Evolutionary conservation across 2,329 filamentous ascomycete genomes (phyloP).

Genomic region (Didymella keratinophila): DNA sequence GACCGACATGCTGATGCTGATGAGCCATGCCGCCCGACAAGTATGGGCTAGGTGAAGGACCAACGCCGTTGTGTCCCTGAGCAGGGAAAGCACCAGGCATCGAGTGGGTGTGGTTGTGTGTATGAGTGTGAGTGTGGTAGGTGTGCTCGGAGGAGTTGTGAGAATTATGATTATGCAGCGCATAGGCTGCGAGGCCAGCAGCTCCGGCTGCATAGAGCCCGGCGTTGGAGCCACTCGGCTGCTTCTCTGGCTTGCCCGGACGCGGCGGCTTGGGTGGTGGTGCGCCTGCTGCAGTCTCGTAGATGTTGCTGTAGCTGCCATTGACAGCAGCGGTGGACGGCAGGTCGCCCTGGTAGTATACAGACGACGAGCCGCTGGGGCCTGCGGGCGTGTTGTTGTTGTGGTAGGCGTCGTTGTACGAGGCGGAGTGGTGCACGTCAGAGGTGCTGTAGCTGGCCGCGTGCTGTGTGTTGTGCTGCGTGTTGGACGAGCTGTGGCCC

Average conservation of each 20-base stretch:
- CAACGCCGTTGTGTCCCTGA: constrained; percentile 26
- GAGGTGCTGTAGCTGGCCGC: constrained; percentile 35
- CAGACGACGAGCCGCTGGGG: constrained; percentile 23
- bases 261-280: constrained; percentile 47
- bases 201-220: constrained; percentile 57
- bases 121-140: constrained; percentile 46
- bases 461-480: constrained; percentile 35
- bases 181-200: constrained; percentile 58
- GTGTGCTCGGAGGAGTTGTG: constrained; percentile 25
- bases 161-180: constrained; percentile 52
- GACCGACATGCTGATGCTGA: constrained; percentile 62
- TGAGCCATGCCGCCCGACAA: constrained; percentile 54
- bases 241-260: constrained; percentile 53
- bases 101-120: constrained; percentile 36
- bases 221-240: constrained; percentile 53
- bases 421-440: constrained; percentile 37
- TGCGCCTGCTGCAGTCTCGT: constrained; percentile 33
- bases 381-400: constrained; percentile 14
- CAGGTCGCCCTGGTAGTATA: constrained; percentile 43
- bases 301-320: constrained; percentile 45
- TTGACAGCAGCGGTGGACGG: constrained; percentile 41
- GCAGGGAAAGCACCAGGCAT: constrained; percentile 43
- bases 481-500: constrained; percentile 44
- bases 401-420: constrained; percentile 25
- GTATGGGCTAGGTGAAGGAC: constrained; percentile 32